Base-by-base conservation (phyloP, 768 basidiomycete species). In the Hebeloma cylindrosporum region DNA sequence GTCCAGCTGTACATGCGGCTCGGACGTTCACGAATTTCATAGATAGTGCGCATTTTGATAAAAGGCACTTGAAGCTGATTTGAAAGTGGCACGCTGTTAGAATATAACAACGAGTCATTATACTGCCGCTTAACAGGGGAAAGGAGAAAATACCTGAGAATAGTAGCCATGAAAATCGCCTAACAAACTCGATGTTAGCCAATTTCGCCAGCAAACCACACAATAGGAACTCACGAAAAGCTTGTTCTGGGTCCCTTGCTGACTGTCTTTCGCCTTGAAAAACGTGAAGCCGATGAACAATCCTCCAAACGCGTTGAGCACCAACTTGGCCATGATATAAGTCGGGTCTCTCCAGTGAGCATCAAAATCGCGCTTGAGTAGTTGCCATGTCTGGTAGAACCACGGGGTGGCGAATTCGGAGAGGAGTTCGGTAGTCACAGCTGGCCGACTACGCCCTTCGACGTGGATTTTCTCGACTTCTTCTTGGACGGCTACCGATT, bases 1-100 rank as follows among this genome's bases (percentile, higher is more conserved):
- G 74, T 69, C 83, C 83, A 86, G 45, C 71, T 73, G 61, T 86
- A 86, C 67, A 80, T 83, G 29, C 76, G 67, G 43, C 79, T 80
- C 0, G 83, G 72, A 2, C 79, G 73, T 59, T 87, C 84, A n/a
- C 84, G 75, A 27, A 82, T 75, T 55, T 83, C 80, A 51, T 84
- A 85, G 21, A 86, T 66, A 1, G 59, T 65, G n/a, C 85, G 79
- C 40, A 78, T 72, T 23, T 67, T 62, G 47, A 85, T 69, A 66
- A 78, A 85, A 27, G 75, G 70, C 13, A 79, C 74, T 57, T 83
- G 82, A 0, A 85, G 70, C 54, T 86, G 83, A 53, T 82, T 79
- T 7, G 79, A 71, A 16, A 84, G 65, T 0, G 81, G 76, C 0
- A 77, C 75, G 53, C 68, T 53, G 17, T n/a, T n/a, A n/a, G n/a